A percentile compares a stretch with the other conserved stretches of the same genome.
Conservation (phyloP, 164 flowering plant species). For the Taxillus chinensis region DNA sequence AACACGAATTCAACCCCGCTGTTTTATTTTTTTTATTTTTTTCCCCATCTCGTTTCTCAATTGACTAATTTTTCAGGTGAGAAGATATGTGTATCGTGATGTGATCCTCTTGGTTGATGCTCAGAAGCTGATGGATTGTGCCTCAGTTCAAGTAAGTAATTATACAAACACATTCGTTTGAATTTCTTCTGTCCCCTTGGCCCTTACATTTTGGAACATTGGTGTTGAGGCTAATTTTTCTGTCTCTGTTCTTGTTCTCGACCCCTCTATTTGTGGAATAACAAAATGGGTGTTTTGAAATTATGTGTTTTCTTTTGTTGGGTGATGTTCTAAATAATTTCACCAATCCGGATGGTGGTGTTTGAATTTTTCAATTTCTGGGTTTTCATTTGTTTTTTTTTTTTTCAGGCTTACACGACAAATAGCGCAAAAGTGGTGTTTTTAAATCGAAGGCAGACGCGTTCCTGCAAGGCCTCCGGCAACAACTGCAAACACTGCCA, state of each 20-base stretch:
- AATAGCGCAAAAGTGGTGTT: constrained; percentile 80
- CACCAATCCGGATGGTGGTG: too few relatives aligned
- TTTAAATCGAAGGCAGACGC: constrained; percentile 55
- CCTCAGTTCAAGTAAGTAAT: constrained; percentile 50
- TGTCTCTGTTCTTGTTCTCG: too few relatives aligned
- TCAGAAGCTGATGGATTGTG: constrained; percentile 63
- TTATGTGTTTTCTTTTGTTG: too few relatives aligned
- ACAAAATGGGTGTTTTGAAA: too few relatives aligned
- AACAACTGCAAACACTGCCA: constrained; percentile 64
- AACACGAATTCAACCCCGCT: not conserved
- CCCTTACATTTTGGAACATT: too few relatives aligned
- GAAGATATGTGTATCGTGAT: constrained; percentile 85
- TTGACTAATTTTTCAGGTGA: constrained; percentile 28
- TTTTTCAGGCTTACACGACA: constrained; percentile 48
- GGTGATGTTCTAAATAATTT: too few relatives aligned
- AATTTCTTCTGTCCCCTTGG: too few relatives aligned
- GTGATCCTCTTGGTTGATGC: constrained; percentile 71
- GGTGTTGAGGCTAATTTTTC: too few relatives aligned
- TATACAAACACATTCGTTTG: too few relatives aligned
- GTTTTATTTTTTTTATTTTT: not conserved
- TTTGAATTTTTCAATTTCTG: too few relatives aligned
- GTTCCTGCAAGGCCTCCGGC: constrained; percentile 47
- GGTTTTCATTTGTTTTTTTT: not conserved
- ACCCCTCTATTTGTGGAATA: too few relatives aligned
- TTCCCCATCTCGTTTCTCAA: not conserved